phyloP scores from a whole-genome alignment of 108 stramenopile species.

The Skeletonema menzelii region DNA sequence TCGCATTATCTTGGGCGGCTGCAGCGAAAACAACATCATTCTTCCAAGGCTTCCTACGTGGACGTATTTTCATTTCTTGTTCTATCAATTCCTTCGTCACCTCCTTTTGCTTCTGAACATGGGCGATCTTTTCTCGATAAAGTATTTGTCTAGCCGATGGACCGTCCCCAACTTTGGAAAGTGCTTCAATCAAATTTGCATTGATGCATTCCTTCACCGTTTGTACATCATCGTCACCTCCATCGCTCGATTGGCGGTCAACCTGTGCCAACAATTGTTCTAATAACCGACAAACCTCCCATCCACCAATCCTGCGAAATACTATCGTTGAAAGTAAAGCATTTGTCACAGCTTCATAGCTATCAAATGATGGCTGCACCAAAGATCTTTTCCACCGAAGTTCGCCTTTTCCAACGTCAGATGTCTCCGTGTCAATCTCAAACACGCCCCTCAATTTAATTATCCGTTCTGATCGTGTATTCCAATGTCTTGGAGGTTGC shows the following conservation, averaged over 20 bases:
- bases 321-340: neutral
- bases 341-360: neutral
- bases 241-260: neutral
- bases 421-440: neutral
- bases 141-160: neutral
- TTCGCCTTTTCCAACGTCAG: neutral
- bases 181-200: constrained; percentile 1
- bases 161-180: neutral
- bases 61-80: neutral
- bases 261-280: constrained; percentile 2
- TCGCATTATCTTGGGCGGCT: neutral
- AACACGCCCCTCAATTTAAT: neutral
- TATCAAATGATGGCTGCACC: neutral
- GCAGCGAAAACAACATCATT: neutral
- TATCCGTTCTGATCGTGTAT: neutral
- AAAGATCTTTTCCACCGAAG: neutral
- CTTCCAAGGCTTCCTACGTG: neutral
- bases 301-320: neutral
- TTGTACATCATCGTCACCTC: neutral
- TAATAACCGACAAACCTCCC: neutral
- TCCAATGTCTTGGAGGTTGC: neutral
- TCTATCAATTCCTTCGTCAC: neutral
- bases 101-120: neutral
- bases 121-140: neutral
- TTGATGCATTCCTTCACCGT: neutral